Conservation (phyloP, 768 basidiomycete species). For the Trametes cingulata region DNA sequence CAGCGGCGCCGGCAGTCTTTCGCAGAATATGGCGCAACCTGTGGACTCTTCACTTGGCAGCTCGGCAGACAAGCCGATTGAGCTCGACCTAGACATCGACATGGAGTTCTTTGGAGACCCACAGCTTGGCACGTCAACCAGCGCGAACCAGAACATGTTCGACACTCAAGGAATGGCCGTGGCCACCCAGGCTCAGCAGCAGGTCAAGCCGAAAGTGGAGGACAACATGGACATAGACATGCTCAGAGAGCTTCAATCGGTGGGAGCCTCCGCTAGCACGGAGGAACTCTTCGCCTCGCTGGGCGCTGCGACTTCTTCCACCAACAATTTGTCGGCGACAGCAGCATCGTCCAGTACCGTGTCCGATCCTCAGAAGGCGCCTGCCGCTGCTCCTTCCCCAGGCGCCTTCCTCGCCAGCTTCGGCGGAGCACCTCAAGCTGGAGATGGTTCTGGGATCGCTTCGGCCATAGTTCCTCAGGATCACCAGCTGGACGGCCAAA, state of each 20-base stretch:
- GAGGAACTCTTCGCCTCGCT: conserved; percentile 20
- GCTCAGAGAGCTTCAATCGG: conserved; percentile 6
- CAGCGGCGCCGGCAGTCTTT: conserved; percentile 1
- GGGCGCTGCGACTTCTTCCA: not conserved
- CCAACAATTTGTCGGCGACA: not conserved
- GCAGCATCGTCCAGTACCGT: not conserved
- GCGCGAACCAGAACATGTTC: conserved; percentile 16
- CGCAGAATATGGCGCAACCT: conserved; percentile 32
- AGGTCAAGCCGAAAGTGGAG: conserved; percentile 22
- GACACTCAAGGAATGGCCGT: conserved; percentile 3
- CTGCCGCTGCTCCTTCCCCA: conserved; percentile 17
- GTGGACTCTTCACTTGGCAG: conserved; percentile 48
- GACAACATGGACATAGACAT: conserved; percentile 18
- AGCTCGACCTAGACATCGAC: conserved; percentile 76
- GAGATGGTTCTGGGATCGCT: not conserved
- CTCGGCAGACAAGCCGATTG: conserved; percentile 80
- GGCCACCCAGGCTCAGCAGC: not conserved
- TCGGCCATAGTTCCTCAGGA: conserved; percentile 18
- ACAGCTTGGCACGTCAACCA: conserved; percentile 8
- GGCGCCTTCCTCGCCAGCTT: conserved; percentile 41
- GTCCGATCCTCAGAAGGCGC: not conserved
- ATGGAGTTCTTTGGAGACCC: conserved; percentile 42
- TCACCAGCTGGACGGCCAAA: conserved; percentile 49
- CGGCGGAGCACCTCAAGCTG: conserved; percentile 31
- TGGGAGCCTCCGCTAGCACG: not conserved